Percentiles rank a stretch among this genome's conserved stretches.
phyloP scores from a whole-genome alignment of 1,139 yeast species.

The Pichia norvegensis region DNA sequence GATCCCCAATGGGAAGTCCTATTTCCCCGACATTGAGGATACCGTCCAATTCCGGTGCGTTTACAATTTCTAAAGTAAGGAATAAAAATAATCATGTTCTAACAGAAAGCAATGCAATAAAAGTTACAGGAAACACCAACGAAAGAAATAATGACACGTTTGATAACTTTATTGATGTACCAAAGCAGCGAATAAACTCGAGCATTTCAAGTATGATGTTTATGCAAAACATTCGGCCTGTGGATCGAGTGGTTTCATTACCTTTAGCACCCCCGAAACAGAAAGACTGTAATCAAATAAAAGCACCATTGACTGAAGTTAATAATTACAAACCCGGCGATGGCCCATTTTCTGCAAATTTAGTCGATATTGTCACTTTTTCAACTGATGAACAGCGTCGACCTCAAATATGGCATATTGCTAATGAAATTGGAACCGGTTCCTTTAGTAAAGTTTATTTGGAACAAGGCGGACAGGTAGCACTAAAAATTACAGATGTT shows the following conservation, averaged over 20 bases:
- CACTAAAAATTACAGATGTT: conserved; percentile 35
- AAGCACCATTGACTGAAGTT: neutral
- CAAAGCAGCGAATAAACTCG: neutral
- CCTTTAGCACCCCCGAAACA: conserved; percentile 11
- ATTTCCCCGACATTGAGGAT: neutral
- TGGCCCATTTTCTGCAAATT: neutral
- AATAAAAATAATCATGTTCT: conserved; percentile 1
- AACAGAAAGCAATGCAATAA: conserved; percentile 3
- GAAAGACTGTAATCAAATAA: neutral
- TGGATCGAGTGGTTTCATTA: conserved; percentile 25
- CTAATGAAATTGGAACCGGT: conserved; percentile 45
- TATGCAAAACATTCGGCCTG: conserved; percentile 18
- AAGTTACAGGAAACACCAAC: too few species aligned
- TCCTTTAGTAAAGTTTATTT: conserved; percentile 47
- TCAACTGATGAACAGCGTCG: conserved; percentile 1
- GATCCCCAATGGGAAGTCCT: neutral
- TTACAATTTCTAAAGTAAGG: neutral
- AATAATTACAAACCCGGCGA: neutral
- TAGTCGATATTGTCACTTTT: conserved; percentile 1
- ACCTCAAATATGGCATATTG: conserved; percentile 27
- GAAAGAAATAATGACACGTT: neutral
- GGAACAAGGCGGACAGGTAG: conserved; percentile 21
- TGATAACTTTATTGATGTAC: neutral
- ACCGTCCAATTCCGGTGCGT: neutral
- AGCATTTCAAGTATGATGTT: neutral